Base-by-base conservation (phyloP, 179 eudicot genomes). In the Gypsophila paniculata region DNA sequence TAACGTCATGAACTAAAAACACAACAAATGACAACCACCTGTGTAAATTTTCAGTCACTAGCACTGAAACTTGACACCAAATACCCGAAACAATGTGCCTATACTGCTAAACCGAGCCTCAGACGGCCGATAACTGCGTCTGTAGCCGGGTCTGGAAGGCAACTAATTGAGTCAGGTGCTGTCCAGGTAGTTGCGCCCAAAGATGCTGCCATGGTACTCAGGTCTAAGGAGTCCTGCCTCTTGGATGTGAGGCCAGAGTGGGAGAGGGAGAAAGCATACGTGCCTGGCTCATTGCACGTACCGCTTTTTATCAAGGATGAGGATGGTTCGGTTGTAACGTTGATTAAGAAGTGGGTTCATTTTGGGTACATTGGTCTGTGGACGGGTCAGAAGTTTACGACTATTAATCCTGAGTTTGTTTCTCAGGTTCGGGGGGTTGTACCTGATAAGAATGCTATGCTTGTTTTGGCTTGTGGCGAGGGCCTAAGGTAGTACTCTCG, bases 291-390 rank as follows among this genome's bases (percentile, higher is more conserved):
- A 8, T 13, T 89, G 70, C 92, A 94, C 78, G 92, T 90, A 68
- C 99, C 99, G 0, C 83, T 94, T 61, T 91, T 89, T 68, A 65
- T 91, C 29, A 26, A 85, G 72, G 99, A 94, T 70, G 64, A 34
- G 54, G 99, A 94, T 25, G 77, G 68, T 18, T 74, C 97, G 51
- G 85, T 79, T 12, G 3, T 94, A 14, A 91, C 97, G 0, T 78
- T 91, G 14, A 68, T 91, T 60, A 94, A 91, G 87, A 94, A 89
- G 70, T 91, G 94, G 99, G 96, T 94, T 18, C 99, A 94, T 69
- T 84, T 94, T 44, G 99, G 99, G 52, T 94, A 94, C 83, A 91
- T 94, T 85, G 99, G 99, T 10, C 48, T 80, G 8, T 94, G 97
- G 97, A 94, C 99, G 7, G 96, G 99, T 22, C 97, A 94, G 75